phyloP scores from a whole-genome alignment of 139 green algal genomes.

The Edaphochlamys debaryana region DNA sequence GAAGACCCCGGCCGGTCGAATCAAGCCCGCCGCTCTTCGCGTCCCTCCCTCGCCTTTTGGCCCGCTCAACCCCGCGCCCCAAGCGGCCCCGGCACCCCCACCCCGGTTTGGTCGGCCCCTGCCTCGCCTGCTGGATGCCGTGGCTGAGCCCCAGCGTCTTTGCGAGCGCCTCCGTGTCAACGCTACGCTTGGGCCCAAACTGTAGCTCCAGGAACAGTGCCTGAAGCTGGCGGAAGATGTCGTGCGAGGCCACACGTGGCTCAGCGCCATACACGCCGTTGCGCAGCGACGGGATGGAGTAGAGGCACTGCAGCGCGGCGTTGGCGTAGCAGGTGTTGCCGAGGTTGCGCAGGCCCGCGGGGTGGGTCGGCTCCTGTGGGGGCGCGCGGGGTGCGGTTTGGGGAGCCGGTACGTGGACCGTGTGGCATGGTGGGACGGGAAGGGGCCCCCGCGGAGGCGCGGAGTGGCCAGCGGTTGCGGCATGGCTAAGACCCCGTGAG shows the following conservation, averaged over 20 bases:
- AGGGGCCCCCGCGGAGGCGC: no score
- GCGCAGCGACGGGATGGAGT: conserved; percentile 70
- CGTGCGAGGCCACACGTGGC: conserved; percentile 21
- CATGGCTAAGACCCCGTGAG: no score
- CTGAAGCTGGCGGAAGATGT: conserved; percentile 57
- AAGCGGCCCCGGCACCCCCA: no score
- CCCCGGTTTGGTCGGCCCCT: no score
- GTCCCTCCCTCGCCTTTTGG: no score
- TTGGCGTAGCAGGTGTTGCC: conserved; percentile 94
- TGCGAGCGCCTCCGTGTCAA: conserved; percentile 34
- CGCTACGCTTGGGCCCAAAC: conserved; percentile 48
- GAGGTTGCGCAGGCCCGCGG: conserved; percentile 83
- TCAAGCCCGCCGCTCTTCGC: no score
- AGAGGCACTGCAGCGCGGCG: conserved; percentile 86
- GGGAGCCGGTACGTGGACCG: not conserved
- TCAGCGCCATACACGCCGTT: conserved; percentile 67
- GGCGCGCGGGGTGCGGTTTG: not conserved
- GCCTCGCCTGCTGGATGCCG: conserved; percentile 73
- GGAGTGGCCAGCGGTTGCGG: no score
- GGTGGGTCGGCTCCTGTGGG: conserved; percentile 44
- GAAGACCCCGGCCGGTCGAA: no score
- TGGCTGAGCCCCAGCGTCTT: conserved; percentile 60
- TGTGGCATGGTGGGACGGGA: not conserved
- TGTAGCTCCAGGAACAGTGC: conserved; percentile 64
- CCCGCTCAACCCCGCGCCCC: no score